Evolutionary conservation across 306 rosid species (phyloP).

Genomic region (Abrus precatorius): DNA sequence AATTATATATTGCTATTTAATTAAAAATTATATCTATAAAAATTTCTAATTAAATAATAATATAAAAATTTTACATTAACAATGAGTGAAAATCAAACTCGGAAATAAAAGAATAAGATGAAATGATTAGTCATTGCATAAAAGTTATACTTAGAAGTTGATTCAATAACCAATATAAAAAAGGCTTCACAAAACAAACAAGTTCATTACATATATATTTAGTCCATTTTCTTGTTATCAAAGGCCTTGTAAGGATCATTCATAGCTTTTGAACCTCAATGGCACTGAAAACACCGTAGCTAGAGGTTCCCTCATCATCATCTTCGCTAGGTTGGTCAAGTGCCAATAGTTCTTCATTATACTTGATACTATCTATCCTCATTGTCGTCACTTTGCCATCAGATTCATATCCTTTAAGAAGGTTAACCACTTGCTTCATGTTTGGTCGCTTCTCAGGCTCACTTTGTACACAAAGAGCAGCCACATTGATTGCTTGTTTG

Average conservation of each 20-base stretch:
- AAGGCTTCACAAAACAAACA: conserved; percentile 33
- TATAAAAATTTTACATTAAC: too few species aligned
- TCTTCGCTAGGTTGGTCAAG: conserved; percentile 63
- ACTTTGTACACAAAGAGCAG: conserved; percentile 72
- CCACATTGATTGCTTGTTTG: conserved; percentile 66
- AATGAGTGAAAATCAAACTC: too few species aligned
- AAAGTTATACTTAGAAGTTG: conserved; percentile 27
- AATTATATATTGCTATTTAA: too few species aligned
- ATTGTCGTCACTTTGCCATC: conserved; percentile 44
- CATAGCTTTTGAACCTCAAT: conserved; percentile 65
- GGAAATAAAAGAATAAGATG: conserved; percentile 27
- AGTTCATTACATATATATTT: conserved; percentile 16
- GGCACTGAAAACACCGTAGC: conserved; percentile 86
- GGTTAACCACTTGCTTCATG: conserved; percentile 74
- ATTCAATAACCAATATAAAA: conserved; percentile 12
- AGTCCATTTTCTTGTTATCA: conserved; percentile 44
- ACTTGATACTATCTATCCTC: conserved; percentile 64
- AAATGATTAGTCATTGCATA: conserved; percentile 38
- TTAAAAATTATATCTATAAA: too few species aligned
- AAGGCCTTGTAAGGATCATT: conserved; percentile 55
- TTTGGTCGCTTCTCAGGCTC: conserved; percentile 75
- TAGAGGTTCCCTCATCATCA: conserved; percentile 56
- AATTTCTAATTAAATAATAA: too few species aligned
- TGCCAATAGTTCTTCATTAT: conserved; percentile 59
- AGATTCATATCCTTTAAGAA: conserved; percentile 66